These are phyloP conservation scores for Lipomyces starkeyi DNA, from an alignment of 805 yeast genomes.

Conservation along the genomic window DNA sequence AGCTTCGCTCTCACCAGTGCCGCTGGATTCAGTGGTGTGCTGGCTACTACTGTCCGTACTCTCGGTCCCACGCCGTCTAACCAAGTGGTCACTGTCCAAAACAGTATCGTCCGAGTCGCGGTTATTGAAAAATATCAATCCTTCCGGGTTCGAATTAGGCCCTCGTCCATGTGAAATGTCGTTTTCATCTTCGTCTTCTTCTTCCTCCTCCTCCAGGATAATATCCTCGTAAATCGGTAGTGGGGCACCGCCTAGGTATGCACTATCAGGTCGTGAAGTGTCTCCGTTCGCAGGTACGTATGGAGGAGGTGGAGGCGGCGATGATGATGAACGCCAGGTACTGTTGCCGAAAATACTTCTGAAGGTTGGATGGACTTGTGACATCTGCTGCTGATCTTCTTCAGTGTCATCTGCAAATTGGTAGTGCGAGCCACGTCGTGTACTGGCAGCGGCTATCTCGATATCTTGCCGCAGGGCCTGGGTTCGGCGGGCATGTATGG, in stretches of 20 bases:
- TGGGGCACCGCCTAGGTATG: slow-evolving; percentile 33
- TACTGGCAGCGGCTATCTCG: slow-evolving; percentile 16
- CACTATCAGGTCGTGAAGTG: slow-evolving; percentile 19
- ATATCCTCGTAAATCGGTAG: slow-evolving; percentile 27
- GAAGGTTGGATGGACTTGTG: neutral
- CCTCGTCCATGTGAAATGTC: neutral
- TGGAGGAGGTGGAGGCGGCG: slow-evolving; percentile 31
- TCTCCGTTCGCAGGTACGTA: slow-evolving; percentile 13
- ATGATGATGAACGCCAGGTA: neutral
- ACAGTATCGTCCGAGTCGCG: neutral
- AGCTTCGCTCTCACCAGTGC: neutral
- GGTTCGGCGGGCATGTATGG: slow-evolving; percentile 11
- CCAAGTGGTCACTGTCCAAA: neutral
- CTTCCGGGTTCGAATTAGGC: neutral
- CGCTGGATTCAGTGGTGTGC: neutral
- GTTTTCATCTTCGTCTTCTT: slow-evolving; percentile 3
- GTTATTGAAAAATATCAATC: neutral
- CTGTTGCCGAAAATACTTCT: neutral
- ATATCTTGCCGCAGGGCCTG: slow-evolving; percentile 31
- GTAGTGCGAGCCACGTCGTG: neutral
- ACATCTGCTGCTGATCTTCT: slow-evolving; percentile 6
- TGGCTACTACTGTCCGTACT: neutral
- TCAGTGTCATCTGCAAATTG: slow-evolving; percentile 3
- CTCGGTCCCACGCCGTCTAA: neutral
- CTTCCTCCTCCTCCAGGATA: slow-evolving; percentile 19